phyloP scores from a whole-genome alignment of 2,329 filamentous ascomycete genomes.

The Lasiodiplodia citricola region DNA sequence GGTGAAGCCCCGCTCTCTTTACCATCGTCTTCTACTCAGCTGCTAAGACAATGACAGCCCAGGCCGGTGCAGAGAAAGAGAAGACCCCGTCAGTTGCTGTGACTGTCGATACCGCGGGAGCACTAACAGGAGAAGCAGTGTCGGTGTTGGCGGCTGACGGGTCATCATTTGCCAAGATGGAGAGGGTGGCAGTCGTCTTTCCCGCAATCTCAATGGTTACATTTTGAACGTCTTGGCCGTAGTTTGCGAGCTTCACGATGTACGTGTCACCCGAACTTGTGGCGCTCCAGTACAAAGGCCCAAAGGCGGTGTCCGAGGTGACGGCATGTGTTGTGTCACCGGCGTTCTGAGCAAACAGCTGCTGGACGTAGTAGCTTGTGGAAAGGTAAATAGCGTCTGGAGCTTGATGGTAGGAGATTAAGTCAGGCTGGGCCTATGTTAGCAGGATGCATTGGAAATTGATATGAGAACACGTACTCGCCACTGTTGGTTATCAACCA shows the following conservation, averaged over 20 bases:
- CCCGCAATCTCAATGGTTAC: slow-evolving; percentile 17
- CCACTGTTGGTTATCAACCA: slow-evolving; percentile 22
- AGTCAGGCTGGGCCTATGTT: not conserved
- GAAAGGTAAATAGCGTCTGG: not conserved
- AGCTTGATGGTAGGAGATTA: not conserved
- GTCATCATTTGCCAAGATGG: not conserved
- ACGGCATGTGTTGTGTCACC: not conserved
- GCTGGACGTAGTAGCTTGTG: slow-evolving; percentile 23
- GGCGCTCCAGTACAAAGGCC: slow-evolving; percentile 19
- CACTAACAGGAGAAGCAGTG: not conserved
- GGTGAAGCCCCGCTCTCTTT: too few species aligned
- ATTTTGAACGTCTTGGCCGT: not conserved
- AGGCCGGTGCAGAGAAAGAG: slow-evolving; percentile 9
- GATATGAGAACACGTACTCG: not conserved
- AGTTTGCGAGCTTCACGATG: slow-evolving; percentile 25
- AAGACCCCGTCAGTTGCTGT: not conserved
- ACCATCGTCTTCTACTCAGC: too few species aligned
- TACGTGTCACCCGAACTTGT: not conserved
- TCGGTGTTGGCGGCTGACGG: not conserved
- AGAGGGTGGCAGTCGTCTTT: not conserved
- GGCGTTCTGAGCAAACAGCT: slow-evolving; percentile 10
- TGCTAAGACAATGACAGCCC: slow-evolving; percentile 37
- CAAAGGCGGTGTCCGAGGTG: slow-evolving; percentile 1
- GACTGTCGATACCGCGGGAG: not conserved
- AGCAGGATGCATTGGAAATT: too few species aligned